Percentiles rank a stretch among this genome's conserved stretches.
phyloP scores from a whole-genome alignment of 495 filamentous ascomycete genomes.

The Xylaria scruposa region DNA sequence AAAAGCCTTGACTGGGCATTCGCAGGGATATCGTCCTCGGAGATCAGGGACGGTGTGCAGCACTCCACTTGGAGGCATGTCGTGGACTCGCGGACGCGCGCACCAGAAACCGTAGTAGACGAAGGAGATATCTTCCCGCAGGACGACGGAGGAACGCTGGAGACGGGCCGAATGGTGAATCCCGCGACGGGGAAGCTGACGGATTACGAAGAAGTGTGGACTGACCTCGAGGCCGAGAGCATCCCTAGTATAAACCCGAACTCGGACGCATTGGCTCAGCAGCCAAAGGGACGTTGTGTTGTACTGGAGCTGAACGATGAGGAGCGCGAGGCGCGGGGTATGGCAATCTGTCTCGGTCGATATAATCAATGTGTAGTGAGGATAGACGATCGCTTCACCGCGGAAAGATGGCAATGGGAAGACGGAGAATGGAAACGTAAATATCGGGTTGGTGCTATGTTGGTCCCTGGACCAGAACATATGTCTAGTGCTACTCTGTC shows the following conservation, averaged over 20 bases:
- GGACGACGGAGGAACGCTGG: conserved; percentile 49
- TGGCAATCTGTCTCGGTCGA: conserved; percentile 55
- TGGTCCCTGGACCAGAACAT: conserved; percentile 8
- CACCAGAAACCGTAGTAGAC: conserved; percentile 47
- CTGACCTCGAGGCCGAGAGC: conserved; percentile 36
- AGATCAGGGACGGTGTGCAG: conserved; percentile 14
- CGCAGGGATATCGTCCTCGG: conserved; percentile 52
- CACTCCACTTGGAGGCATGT: conserved; percentile 59
- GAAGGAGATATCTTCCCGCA: conserved; percentile 57
- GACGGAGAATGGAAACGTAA: conserved; percentile 23
- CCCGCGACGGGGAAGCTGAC: conserved; percentile 48
- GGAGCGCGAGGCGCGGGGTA: conserved; percentile 41
- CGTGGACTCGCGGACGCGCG: conserved; percentile 53
- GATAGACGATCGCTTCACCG: conserved; percentile 42
- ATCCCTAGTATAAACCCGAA: conserved; percentile 29
- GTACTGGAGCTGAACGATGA: conserved; percentile 45
- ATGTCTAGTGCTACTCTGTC: not conserved
- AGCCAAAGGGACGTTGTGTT: conserved; percentile 28
- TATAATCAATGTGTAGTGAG: conserved; percentile 56
- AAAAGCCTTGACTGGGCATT: conserved; percentile 59
- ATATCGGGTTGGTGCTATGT: conserved; percentile 9
- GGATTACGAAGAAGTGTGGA: conserved; percentile 64
- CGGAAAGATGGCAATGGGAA: conserved; percentile 55
- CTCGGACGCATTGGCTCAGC: conserved; percentile 8
- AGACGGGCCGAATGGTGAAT: conserved; percentile 58